These are phyloP conservation scores for Podaxis mareebaensis DNA, from an alignment of 768 basidiomycete genomes.

Conservation along the genomic window DNA sequence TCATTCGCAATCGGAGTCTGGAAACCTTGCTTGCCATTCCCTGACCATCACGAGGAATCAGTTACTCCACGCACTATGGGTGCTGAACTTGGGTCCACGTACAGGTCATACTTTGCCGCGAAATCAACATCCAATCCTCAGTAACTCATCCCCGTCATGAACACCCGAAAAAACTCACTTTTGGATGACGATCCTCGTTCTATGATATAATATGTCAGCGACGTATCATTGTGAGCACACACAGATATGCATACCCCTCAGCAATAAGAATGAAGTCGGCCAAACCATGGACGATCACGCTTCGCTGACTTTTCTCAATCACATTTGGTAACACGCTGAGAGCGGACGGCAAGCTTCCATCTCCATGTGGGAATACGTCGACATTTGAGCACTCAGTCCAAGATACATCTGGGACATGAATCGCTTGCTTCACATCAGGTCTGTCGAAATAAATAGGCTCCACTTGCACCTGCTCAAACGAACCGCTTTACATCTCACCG, in stretches of 20 bases:
- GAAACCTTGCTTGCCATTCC: conserved; percentile 70
- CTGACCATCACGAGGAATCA: background rate
- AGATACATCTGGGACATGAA: conserved; percentile 67
- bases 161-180: conserved; percentile 42
- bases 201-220: conserved; percentile 20
- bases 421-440: conserved; percentile 64
- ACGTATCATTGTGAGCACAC: background rate
- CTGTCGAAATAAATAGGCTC: conserved; percentile 72
- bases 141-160: background rate
- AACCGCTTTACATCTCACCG: conserved; percentile 39
- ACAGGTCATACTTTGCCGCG: conserved; percentile 41
- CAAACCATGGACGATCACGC: conserved; percentile 71
- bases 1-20: conserved; percentile 65
- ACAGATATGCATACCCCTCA: conserved; percentile 52
- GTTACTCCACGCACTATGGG: background rate
- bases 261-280: conserved; percentile 75
- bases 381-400: conserved; percentile 67
- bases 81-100: conserved; percentile 12
- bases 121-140: background rate
- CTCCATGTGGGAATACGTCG: conserved; percentile 63
- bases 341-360: conserved; percentile 59
- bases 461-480: conserved; percentile 52
- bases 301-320: conserved; percentile 71
- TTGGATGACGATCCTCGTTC: conserved; percentile 63
- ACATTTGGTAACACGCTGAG: conserved; percentile 70